A percentile compares a stretch with the other conserved stretches of the same genome.
These are phyloP conservation scores for Tetrahymena malaccensis DNA, from an alignment of 73 alveolate species.

Conservation along the genomic window DNA sequence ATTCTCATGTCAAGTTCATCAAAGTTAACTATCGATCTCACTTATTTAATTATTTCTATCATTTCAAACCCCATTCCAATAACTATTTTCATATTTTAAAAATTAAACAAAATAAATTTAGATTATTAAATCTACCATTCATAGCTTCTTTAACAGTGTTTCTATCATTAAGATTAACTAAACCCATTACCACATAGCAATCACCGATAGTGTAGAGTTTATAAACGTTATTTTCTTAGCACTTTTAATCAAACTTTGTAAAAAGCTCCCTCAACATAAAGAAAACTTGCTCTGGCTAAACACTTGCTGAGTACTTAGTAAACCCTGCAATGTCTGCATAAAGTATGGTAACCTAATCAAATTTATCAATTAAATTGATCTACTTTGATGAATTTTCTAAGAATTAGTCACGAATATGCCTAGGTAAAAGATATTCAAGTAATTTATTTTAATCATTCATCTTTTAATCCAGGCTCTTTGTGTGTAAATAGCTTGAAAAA, in stretches of 20 bases:
- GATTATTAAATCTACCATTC: slow-evolving; percentile 24
- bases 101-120: background rate
- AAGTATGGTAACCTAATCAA: slow-evolving; percentile 84
- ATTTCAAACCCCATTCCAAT: slow-evolving; percentile 68
- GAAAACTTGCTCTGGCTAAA: slow-evolving; percentile 84
- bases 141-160: slow-evolving; percentile 83
- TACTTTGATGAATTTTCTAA: slow-evolving; percentile 47
- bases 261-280: slow-evolving; percentile 79
- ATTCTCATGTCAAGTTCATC: slow-evolving; percentile 71
- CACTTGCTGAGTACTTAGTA: slow-evolving; percentile 58
- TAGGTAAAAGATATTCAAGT: slow-evolving; percentile 34
- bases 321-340: slow-evolving; percentile 90
- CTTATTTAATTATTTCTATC: slow-evolving; percentile 81
- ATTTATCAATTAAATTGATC: slow-evolving; percentile 62
- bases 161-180: slow-evolving; percentile 85
- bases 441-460: background rate
- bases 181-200: slow-evolving; percentile 94
- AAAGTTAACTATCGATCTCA: slow-evolving; percentile 57
- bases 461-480: background rate
- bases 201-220: slow-evolving; percentile 97
- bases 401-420: slow-evolving; percentile 37
- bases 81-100: background rate
- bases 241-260: slow-evolving; percentile 85
- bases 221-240: slow-evolving; percentile 81
- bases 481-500: background rate